These are phyloP conservation scores for Nephelium lappaceum DNA, from an alignment of 345 rosid species.

Conservation along the genomic window DNA sequence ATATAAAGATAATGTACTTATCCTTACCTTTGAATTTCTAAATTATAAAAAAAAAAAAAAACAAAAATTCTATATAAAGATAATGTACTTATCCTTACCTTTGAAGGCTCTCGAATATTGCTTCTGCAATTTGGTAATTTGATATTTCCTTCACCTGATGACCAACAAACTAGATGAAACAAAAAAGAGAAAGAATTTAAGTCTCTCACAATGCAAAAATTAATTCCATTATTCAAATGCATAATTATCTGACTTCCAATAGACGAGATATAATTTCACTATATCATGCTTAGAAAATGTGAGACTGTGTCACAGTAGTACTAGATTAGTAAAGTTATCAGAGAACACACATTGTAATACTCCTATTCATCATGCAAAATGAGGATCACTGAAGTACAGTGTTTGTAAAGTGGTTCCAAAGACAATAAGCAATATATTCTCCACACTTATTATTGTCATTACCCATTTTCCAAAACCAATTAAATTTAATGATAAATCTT, in stretches of 20 bases:
- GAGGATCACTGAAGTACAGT: background rate
- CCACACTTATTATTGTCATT: background rate
- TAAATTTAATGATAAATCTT: background rate
- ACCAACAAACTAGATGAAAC: background rate
- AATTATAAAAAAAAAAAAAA: no score
- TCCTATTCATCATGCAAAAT: background rate
- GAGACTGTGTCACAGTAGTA: background rate
- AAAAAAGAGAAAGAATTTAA: background rate
- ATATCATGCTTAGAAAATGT: slow-evolving; percentile 1
- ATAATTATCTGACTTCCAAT: background rate
- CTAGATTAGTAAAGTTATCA: background rate
- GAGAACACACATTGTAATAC: background rate
- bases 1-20: background rate
- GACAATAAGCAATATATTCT: background rate
- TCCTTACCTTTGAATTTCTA: background rate
- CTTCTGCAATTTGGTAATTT: background rate
- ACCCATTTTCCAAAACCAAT: slow-evolving; percentile 1
- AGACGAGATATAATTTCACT: background rate
- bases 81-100: background rate
- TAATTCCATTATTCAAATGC: background rate
- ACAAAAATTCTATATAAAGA: background rate
- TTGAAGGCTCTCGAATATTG: slow-evolving; percentile 1
- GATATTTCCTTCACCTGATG: slow-evolving; percentile 6
- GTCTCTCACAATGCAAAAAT: background rate
- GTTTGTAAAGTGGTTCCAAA: background rate